A percentile compares a stretch with the other conserved stretches of the same genome.
These are phyloP conservation scores for Aureobasidium sp. DNA, from an alignment of 2,329 filamentous ascomycete species.

Conservation along the genomic window DNA sequence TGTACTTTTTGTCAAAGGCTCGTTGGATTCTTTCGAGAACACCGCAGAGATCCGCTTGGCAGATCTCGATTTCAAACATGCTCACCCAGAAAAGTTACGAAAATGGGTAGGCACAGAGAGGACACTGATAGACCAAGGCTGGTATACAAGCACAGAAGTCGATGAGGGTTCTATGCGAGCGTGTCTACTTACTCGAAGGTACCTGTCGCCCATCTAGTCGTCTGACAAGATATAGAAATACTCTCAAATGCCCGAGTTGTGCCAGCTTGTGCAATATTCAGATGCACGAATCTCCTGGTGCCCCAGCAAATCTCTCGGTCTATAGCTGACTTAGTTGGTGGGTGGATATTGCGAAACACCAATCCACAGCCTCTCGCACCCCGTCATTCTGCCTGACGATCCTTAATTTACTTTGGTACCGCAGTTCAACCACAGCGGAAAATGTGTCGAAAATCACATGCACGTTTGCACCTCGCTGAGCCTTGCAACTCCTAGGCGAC, in stretches of 20 bases:
- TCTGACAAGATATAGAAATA: neutral
- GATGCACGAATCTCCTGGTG: neutral
- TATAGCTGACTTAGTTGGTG: neutral
- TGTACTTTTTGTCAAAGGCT: conserved; percentile 35
- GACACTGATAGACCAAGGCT: conserved; percentile 33
- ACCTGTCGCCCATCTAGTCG: neutral
- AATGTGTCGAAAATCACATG: neutral
- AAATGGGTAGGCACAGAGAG: conserved; percentile 38
- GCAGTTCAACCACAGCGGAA: neutral
- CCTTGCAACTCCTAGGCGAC: neutral
- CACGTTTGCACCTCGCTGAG: neutral
- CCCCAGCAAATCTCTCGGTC: too few relatives aligned
- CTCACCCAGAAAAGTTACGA: conserved; percentile 31
- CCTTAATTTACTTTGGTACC: neutral
- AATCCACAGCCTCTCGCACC: too few relatives aligned
- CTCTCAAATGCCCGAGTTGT: neutral
- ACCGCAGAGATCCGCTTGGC: conserved; percentile 37
- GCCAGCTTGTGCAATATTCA: neutral
- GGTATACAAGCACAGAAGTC: conserved; percentile 33
- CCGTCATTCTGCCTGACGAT: neutral
- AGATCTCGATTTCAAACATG: conserved; percentile 42
- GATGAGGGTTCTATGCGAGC: neutral
- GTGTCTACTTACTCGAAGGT: conserved; percentile 6
- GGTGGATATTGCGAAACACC: too few relatives aligned
- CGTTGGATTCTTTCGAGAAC: conserved; percentile 21